These are phyloP conservation scores for Millerago galiae DNA, from an alignment of 805 yeast genomes.

Conservation along the genomic window DNA sequence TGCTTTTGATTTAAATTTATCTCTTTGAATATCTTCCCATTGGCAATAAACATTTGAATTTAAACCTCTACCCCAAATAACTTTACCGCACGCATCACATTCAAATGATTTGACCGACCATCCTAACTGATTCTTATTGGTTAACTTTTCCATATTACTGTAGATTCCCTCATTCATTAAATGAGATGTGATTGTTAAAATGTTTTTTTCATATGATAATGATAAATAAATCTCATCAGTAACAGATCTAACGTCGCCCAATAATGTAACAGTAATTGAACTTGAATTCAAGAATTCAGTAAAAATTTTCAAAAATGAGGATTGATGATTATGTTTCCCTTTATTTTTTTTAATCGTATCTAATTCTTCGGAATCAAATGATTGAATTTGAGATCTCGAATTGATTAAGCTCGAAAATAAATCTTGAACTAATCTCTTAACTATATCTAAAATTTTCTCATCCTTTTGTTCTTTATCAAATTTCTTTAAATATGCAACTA, in stretches of 20 bases:
- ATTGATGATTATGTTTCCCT: conserved; percentile 10
- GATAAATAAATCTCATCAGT: conserved; percentile 59
- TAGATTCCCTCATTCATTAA: conserved; percentile 54
- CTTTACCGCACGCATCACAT: conserved; percentile 75
- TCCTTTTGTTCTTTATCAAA: conserved; percentile 17
- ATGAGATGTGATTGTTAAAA: conserved; percentile 43
- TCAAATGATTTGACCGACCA: conserved; percentile 52
- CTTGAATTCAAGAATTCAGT: conserved; percentile 47
- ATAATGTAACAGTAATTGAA: conserved; percentile 39
- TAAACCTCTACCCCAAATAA: conserved; percentile 63
- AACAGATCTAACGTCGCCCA: conserved; percentile 54
- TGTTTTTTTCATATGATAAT: conserved; percentile 55
- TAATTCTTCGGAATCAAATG: conserved; percentile 12
- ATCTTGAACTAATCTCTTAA: conserved; percentile 36
- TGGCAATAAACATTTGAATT: conserved; percentile 41
- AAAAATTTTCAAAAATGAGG: conserved; percentile 49
- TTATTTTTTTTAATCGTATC: conserved; percentile 8
- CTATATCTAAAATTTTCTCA: conserved; percentile 24
- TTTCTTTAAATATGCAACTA: conserved; percentile 29
- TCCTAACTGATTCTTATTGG: conserved; percentile 44
- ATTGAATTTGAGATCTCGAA: conserved; percentile 21
- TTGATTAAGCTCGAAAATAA: conserved; percentile 35
- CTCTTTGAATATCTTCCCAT: conserved; percentile 46
- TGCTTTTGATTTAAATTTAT: conserved; percentile 14
- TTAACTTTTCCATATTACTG: conserved; percentile 37